Percentiles rank a stretch among this genome's conserved stretches.
phyloP scores from a whole-genome alignment of 2,329 filamentous ascomycete genomes.

The Nothophoma quercina region DNA sequence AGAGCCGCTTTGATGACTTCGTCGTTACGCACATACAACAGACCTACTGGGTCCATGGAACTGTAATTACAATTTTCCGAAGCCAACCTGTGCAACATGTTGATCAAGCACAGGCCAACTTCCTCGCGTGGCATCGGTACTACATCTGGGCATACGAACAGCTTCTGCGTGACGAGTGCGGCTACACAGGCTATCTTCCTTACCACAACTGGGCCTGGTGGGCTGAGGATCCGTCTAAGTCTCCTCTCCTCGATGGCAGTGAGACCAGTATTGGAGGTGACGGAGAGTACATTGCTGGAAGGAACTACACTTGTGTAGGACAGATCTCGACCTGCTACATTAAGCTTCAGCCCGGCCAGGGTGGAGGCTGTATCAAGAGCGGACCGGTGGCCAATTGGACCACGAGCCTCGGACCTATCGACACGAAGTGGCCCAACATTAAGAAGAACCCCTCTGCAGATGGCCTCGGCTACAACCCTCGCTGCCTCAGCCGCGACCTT shows the following conservation, averaged over 20 bases:
- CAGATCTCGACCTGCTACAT: constrained; percentile 33
- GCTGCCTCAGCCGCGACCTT: constrained; percentile 51
- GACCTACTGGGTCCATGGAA: constrained; percentile 39
- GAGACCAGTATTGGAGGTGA: constrained; percentile 58
- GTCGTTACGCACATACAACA: constrained; percentile 44
- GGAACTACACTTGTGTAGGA: constrained; percentile 42
- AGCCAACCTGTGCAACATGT: background rate
- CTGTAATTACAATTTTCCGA: constrained; percentile 16
- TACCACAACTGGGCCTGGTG: constrained; percentile 64
- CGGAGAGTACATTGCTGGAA: constrained; percentile 45
- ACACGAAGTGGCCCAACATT: constrained; percentile 42
- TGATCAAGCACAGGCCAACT: constrained; percentile 36
- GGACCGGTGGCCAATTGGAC: constrained; percentile 61
- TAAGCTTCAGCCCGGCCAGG: constrained; percentile 58
- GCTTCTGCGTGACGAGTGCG: constrained; percentile 52
- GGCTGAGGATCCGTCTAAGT: constrained; percentile 54
- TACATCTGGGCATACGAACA: constrained; percentile 54
- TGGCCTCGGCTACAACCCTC: constrained; percentile 48
- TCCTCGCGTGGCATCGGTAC: constrained; percentile 53
- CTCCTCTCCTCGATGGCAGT: constrained; percentile 64
- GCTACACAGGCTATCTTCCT: constrained; percentile 52
- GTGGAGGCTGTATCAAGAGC: constrained; percentile 62
- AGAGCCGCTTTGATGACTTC: constrained; percentile 43
- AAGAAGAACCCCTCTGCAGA: constrained; percentile 38
- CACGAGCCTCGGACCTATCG: constrained; percentile 59